Percentiles rank a stretch among this genome's conserved stretches.
These are phyloP conservation scores for Penicillium sumatraense DNA, from an alignment of 2,329 filamentous ascomycete genomes.

Conservation along the genomic window DNA sequence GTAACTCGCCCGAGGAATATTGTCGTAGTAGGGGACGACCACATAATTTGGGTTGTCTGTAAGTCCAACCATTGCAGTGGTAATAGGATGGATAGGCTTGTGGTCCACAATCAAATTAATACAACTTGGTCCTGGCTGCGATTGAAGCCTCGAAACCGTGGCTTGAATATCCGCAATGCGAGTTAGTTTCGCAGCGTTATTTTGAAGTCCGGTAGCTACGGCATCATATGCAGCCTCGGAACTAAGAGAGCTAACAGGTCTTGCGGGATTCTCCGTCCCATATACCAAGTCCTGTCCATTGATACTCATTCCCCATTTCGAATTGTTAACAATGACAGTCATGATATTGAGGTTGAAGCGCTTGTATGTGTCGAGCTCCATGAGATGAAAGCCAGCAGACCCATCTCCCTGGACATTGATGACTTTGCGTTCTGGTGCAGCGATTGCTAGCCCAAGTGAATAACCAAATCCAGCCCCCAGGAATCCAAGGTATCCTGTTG, in stretches of 20 bases:
- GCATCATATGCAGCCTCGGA: constrained; percentile 44
- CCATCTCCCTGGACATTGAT: constrained; percentile 54
- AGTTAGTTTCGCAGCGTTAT: constrained; percentile 31
- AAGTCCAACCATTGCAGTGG: constrained; percentile 49
- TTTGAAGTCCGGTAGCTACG: constrained; percentile 48
- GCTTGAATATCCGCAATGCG: constrained; percentile 33
- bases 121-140: constrained; percentile 35
- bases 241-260: constrained; percentile 38
- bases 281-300: constrained; percentile 53
- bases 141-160: constrained; percentile 38
- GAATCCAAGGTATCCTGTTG: constrained; percentile 44
- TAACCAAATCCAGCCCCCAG: constrained; percentile 55
- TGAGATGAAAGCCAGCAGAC: constrained; percentile 51
- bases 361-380: constrained; percentile 52
- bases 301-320: constrained; percentile 51
- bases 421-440: constrained; percentile 42
- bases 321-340: constrained; percentile 52
- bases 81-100: constrained; percentile 35
- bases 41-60: constrained; percentile 49
- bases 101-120: constrained; percentile 49
- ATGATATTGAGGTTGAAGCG: constrained; percentile 46
- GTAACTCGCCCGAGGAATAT: constrained; percentile 42
- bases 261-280: constrained; percentile 32
- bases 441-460: constrained; percentile 48
- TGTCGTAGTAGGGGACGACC: constrained; percentile 56